These are phyloP conservation scores for Polytolypa hystricis DNA, from an alignment of 2,329 filamentous ascomycete species.

Conservation along the genomic window DNA sequence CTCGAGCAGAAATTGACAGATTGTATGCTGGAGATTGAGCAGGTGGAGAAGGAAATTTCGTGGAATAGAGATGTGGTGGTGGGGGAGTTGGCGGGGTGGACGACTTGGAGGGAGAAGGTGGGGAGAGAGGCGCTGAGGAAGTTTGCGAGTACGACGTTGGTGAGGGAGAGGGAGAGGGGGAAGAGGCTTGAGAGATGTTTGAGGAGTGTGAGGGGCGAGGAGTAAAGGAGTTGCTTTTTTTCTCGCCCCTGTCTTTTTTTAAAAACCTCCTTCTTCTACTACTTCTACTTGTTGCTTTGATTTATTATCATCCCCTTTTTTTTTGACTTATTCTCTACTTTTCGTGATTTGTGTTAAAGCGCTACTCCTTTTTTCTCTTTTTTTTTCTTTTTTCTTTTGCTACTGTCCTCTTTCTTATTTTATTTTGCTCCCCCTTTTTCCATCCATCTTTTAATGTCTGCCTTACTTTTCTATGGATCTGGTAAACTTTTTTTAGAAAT, in stretches of 20 bases:
- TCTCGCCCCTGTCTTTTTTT: too few species aligned
- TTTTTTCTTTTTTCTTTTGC: too few species aligned
- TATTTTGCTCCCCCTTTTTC: neutral
- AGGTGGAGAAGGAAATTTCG: conserved; percentile 68
- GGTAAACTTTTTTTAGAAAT: too few species aligned
- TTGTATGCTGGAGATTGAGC: conserved; percentile 57
- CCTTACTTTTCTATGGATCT: too few species aligned
- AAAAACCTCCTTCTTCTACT: too few species aligned
- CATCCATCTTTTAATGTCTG: too few species aligned
- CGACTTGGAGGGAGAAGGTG: conserved; percentile 72
- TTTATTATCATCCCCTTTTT: too few species aligned
- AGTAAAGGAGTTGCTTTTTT: too few species aligned
- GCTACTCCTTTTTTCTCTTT: too few species aligned
- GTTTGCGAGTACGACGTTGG: conserved; percentile 65
- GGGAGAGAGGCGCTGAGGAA: conserved; percentile 63
- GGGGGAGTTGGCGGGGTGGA: conserved; percentile 83
- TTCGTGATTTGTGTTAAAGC: neutral
- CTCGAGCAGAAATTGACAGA: conserved; percentile 68
- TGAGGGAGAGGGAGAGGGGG: conserved; percentile 66
- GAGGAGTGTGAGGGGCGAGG: conserved; percentile 48
- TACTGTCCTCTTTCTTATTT: too few species aligned
- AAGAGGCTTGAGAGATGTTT: conserved; percentile 72
- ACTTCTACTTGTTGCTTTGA: too few species aligned
- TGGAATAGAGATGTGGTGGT: conserved; percentile 94
- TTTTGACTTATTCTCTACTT: neutral